Evolutionary conservation across 345 rosid genomes (phyloP), one percentile per base, ranked within the genome.

Genomic region (Trapa bicornis): DNA sequence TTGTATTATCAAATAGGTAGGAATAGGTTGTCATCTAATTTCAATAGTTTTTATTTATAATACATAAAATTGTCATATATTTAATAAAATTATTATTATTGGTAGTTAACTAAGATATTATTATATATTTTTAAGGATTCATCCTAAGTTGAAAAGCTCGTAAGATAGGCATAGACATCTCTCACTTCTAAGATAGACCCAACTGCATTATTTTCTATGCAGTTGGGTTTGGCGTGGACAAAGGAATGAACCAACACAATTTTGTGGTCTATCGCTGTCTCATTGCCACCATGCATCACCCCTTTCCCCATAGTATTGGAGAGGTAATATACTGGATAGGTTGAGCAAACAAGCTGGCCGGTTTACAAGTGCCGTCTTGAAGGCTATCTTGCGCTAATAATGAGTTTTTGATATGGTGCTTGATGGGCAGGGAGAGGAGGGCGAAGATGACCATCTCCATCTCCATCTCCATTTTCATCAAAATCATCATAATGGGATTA

Each of bases 301-400:
- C 98, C 96, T 6, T 89, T 92, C 6, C 93, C 96, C 67, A 37
- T 92, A 41, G 11, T 79, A 71, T 77, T 87, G 3, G 96, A 92
- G 15, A 80, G 96, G 96, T 78, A 65, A 11, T 22, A 22, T 22
- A 54, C 39, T 70, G 29, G 29, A 22, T 22, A 22, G 29, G 29
- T 22, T 22, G 29, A 22, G 29, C 29, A 22, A 22, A 22, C 29
- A 22, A 0, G 29, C 29, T 22, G 29, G 29, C 29, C 29, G 29
- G 29, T 22, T 22, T 22, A 22, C 29, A 50, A 50, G 2, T 57
- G 29, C 29, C 29, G 29, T 22, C 29, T 22, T 22, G 29, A 22
- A 22, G 29, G 29, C 29, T 22, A 22, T 22, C 29, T 22, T 22
- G 29, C 29, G 14, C 36, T 57, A 7, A 32, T 9, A 33, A 57